Evolutionary conservation across 768 basidiomycete species (phyloP).

Genomic region (Leccinellum rugosiceps): DNA sequence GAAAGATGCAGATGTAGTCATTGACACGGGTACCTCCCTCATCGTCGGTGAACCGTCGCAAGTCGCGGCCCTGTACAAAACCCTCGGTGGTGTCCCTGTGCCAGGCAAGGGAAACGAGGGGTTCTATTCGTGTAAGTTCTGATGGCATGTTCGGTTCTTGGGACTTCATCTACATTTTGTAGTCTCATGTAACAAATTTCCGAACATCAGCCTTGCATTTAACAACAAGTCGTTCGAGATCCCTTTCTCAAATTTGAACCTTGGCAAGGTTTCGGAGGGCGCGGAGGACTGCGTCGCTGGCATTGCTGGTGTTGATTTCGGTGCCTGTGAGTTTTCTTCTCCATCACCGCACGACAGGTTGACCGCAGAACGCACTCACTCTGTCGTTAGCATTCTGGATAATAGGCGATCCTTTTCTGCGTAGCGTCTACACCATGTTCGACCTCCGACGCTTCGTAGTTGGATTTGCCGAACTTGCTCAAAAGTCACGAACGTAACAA

Average conservation of each 20-base stretch:
- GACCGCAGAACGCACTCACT: not conserved
- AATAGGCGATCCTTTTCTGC: not conserved
- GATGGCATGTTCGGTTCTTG: not conserved
- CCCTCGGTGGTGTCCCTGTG: not conserved
- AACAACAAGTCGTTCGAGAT: not conserved
- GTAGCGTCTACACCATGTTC: not conserved
- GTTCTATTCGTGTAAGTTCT: not conserved
- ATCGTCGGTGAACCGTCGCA: not conserved
- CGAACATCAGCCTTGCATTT: not conserved
- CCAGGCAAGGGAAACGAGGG: not conserved
- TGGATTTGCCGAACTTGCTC: not conserved
- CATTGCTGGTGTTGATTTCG: not conserved
- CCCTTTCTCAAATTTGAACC: not conserved
- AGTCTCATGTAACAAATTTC: not conserved
- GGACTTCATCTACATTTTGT: not conserved
- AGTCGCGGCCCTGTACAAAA: not conserved
- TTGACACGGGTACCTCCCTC: not conserved
- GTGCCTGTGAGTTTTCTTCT: not conserved
- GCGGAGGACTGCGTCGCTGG: not conserved
- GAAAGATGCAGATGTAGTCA: not conserved
- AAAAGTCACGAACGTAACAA: not conserved
- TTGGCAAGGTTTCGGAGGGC: not conserved
- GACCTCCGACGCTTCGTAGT: not conserved
- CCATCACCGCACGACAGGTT: not conserved
- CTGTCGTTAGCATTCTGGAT: not conserved